phyloP scores from a whole-genome alignment of 2,329 filamentous ascomycete species.

The Passalora sequoiae region DNA sequence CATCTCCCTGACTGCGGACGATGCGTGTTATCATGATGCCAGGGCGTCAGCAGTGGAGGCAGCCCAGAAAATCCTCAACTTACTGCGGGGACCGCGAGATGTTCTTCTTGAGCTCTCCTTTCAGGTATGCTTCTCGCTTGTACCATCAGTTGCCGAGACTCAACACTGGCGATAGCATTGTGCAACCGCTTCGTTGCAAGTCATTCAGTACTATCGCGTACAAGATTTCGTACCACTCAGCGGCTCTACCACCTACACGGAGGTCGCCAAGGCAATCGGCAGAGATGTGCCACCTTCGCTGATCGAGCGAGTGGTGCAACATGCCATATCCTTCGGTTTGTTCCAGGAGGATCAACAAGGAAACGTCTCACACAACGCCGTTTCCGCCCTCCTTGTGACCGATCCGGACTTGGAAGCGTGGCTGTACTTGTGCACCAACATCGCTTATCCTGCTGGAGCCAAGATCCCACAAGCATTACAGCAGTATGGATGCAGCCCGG shows the following conservation, averaged over 20 bases:
- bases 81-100: background rate
- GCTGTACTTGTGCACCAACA: constrained; percentile 20
- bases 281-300: constrained; percentile 13
- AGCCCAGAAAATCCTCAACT: no score
- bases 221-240: background rate
- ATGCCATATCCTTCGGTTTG: constrained; percentile 18
- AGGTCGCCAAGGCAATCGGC: background rate
- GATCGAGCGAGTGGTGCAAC: constrained; percentile 20
- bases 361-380: constrained; percentile 18
- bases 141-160: no score
- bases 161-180: no score
- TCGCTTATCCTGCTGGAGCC: constrained; percentile 21
- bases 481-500: constrained; percentile 19
- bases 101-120: background rate
- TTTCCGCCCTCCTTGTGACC: constrained; percentile 20
- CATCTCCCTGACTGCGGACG: no score
- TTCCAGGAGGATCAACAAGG: constrained; percentile 16
- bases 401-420: constrained; percentile 23
- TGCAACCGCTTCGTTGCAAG: background rate
- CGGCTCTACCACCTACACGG: background rate
- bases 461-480: constrained; percentile 20
- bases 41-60: no score
- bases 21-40: no score
- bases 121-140: no score
- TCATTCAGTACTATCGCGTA: background rate